Conservation (phyloP, 495 filamentous ascomycete species). For the Usnea hakonensis region DNA sequence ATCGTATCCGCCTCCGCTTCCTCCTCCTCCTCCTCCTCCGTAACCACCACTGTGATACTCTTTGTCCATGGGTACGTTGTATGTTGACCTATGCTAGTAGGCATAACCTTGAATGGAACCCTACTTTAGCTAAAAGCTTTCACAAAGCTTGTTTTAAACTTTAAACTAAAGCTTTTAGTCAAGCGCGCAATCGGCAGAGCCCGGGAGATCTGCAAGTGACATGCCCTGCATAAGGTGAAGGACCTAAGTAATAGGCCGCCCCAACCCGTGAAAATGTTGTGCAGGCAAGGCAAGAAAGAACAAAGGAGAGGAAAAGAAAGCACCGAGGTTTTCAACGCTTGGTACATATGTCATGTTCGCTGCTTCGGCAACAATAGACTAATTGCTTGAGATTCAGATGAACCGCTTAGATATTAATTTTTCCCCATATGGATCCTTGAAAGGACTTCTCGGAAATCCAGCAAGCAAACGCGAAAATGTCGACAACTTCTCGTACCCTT, state of each 20-base stretch:
- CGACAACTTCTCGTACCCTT: neutral
- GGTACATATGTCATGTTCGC: too few species aligned
- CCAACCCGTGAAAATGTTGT: slow-evolving; percentile 1
- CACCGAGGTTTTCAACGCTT: neutral
- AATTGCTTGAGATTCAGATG: neutral
- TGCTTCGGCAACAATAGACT: neutral
- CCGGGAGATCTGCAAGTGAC: neutral
- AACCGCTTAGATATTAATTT: neutral
- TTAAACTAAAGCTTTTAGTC: too few species aligned
- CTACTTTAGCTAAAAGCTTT: neutral
- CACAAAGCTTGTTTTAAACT: neutral
- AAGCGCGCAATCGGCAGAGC: neutral
- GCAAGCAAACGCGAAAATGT: neutral
- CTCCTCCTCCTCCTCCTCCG: slow-evolving; percentile 19
- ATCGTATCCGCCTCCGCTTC: slow-evolving; percentile 21
- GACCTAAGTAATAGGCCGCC: neutral
- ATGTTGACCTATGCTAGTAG: neutral
- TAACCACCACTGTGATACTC: slow-evolving; percentile 25
- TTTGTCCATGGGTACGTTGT: slow-evolving; percentile 26
- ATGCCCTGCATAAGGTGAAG: too few species aligned
- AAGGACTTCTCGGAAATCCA: neutral
- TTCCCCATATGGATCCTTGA: neutral
- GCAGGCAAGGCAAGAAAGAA: neutral
- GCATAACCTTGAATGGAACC: neutral
- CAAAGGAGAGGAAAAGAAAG: neutral